Evolutionary conservation across 179 eudicot species (phyloP).

Genomic region (Patellifolia procumbens): DNA sequence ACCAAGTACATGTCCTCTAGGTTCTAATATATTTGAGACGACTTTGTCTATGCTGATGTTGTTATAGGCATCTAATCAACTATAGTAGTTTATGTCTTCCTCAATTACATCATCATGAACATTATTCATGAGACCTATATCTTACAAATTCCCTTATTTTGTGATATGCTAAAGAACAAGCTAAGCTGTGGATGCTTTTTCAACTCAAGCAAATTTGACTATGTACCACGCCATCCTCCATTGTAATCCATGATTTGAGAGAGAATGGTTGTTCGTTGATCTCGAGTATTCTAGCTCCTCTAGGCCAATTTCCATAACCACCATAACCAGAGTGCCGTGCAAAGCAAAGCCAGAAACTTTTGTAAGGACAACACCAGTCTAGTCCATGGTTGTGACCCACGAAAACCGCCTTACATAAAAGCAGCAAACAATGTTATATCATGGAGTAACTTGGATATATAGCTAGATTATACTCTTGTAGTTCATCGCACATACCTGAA

Average conservation of each 20-base stretch:
- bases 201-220: constrained; percentile 64
- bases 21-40: too few relatives aligned
- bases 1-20: too few relatives aligned
- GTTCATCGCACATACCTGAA: constrained; percentile 51
- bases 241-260: constrained; percentile 80
- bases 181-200: too few relatives aligned
- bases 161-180: too few relatives aligned
- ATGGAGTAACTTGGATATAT: not conserved
- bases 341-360: constrained; percentile 81
- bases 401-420: constrained; percentile 65
- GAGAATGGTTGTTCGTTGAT: constrained; percentile 63
- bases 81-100: too few relatives aligned
- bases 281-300: constrained; percentile 79
- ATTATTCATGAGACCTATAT: too few relatives aligned
- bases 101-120: too few relatives aligned
- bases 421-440: not conserved
- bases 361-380: constrained; percentile 95
- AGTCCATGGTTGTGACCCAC: constrained; percentile 97
- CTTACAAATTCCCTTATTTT: too few relatives aligned
- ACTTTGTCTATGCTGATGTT: too few relatives aligned
- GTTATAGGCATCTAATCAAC: too few relatives aligned
- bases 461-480: not conserved
- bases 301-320: constrained; percentile 86
- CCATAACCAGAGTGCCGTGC: constrained; percentile 94
- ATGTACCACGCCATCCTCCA: constrained; percentile 77